A percentile compares a stretch with the other conserved stretches of the same genome.
These are phyloP conservation scores for Erodium trifolium DNA, from an alignment of 441 rosid species.

Conservation along the genomic window DNA sequence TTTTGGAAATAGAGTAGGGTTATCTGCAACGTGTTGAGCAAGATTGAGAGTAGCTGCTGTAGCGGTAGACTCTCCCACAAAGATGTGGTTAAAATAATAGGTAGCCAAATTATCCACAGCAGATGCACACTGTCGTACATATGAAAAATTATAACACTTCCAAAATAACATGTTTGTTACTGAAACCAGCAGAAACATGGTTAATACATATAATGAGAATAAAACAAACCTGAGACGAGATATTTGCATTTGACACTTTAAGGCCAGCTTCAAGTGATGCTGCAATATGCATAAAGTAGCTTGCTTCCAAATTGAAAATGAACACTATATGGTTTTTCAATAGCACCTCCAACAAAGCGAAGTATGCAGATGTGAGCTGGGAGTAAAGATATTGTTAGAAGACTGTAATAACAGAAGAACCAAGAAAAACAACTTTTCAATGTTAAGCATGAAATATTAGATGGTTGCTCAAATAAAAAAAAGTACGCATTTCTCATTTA, in stretches of 20 bases:
- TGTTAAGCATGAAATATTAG: not conserved
- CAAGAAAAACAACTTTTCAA: not conserved
- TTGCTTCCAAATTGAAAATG: constrained; percentile 67
- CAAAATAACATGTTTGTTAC: not conserved
- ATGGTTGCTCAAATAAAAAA: too few relatives aligned
- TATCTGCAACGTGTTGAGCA: constrained; percentile 76
- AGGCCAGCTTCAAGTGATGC: constrained; percentile 98
- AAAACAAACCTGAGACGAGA: constrained; percentile 76
- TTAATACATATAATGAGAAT: not conserved
- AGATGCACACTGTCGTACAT: constrained; percentile 73
- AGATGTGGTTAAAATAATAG: constrained; percentile 86
- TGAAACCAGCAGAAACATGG: not conserved
- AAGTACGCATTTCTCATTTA: too few relatives aligned
- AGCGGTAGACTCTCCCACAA: constrained; percentile 80
- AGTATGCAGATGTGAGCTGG: constrained; percentile 94
- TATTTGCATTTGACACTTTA: constrained; percentile 74
- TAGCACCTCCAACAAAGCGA: constrained; percentile 85
- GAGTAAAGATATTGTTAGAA: constrained; percentile 20
- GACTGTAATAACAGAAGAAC: not conserved
- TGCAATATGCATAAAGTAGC: constrained; percentile 86
- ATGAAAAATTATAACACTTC: constrained; percentile 1
- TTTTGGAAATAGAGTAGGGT: constrained; percentile 88
- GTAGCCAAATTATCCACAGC: constrained; percentile 95
- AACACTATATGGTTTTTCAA: constrained; percentile 68
- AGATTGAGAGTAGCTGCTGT: constrained; percentile 66